Evolutionary conservation across 805 yeast species (phyloP).

Genomic region (Isabelozyma rhagii): DNA sequence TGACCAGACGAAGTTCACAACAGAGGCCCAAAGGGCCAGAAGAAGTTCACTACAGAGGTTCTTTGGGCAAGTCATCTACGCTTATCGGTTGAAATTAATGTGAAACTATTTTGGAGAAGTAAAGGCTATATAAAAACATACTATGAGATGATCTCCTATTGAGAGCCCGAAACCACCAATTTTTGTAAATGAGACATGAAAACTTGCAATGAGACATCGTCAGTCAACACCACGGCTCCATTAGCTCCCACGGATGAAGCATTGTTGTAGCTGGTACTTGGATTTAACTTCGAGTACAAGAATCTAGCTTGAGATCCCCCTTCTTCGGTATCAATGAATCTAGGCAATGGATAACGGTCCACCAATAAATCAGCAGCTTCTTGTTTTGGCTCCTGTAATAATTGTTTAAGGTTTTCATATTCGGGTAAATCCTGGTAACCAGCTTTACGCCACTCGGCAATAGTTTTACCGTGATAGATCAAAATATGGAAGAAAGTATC

Average conservation of each 20-base stretch:
- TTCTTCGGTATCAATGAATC: slow-evolving; percentile 95
- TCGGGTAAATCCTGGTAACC: slow-evolving; percentile 92
- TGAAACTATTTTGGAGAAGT: not conserved
- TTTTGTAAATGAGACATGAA: slow-evolving; percentile 94
- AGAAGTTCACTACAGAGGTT: too few relatives aligned
- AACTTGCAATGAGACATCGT: slow-evolving; percentile 91
- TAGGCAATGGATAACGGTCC: slow-evolving; percentile 95
- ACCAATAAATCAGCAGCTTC: slow-evolving; percentile 91
- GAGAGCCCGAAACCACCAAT: slow-evolving; percentile 64
- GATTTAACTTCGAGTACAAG: slow-evolving; percentile 90
- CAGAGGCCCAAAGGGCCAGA: too few relatives aligned
- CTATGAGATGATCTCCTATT: slow-evolving; percentile 11
- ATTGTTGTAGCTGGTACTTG: slow-evolving; percentile 78
- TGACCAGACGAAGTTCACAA: too few relatives aligned
- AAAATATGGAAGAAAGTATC: slow-evolving; percentile 97
- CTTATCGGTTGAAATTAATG: not conserved
- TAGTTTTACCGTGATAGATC: slow-evolving; percentile 91
- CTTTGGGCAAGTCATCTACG: not conserved
- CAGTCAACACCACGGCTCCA: slow-evolving; percentile 86
- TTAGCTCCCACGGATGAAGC: slow-evolving; percentile 32
- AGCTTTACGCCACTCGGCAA: slow-evolving; percentile 94
- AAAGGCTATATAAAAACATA: not conserved
- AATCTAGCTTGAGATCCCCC: slow-evolving; percentile 99
- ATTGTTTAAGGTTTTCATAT: slow-evolving; percentile 80
- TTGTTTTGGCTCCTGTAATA: slow-evolving; percentile 82